Evolutionary conservation across 257 asterid species (phyloP), one percentile per base, ranked within the genome.

Genomic region (Solanum commersonii): DNA sequence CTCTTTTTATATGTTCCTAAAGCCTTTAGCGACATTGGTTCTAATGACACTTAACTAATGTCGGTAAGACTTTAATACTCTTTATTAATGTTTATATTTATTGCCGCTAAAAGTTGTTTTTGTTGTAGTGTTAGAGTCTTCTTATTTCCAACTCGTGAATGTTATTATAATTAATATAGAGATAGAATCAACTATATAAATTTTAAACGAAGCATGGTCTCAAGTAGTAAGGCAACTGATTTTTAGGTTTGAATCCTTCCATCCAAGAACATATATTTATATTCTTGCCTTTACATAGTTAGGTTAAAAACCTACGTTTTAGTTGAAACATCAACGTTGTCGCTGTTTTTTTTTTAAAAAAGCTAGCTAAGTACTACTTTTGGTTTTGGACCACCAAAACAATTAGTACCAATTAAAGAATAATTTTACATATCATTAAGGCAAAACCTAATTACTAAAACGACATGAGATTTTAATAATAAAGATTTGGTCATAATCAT

Each of bases 371-470:
- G 79, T 73, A 35, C 25, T 34, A 34, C 25, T 34, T 73, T 73
- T 33, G 79, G 42, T 33, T 71, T 71, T 33, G 81, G 44, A 34
- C 81, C 27, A 18, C 38, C 52, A 6, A 25, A 87, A 88, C 85
- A n/a, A 70, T 40, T 12, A 73, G 31, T 86, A 88, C 46, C 72
- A 83, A 89, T 59, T 15, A 56, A 87, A 73, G 87, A 87, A 63
- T 86, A 87, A 86, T 71, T 77, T 71, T 65, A 52, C 84, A 49
- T 49, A 87, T 87, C 90, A 67, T 87, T 81, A 81, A 40, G 90
- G 89, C 25, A 70, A 91, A 70, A 88, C 90, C 93, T 93, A 90
- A 88, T 67, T 81, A 84, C 85, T 84, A 90, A 87, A 90, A 85
- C 83, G 92, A 88, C 91, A 31, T 88, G 79, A 60, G 88, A 87